phyloP scores from a whole-genome alignment of 2,329 filamentous ascomycete genomes.

The Claviceps spartinae region DNA sequence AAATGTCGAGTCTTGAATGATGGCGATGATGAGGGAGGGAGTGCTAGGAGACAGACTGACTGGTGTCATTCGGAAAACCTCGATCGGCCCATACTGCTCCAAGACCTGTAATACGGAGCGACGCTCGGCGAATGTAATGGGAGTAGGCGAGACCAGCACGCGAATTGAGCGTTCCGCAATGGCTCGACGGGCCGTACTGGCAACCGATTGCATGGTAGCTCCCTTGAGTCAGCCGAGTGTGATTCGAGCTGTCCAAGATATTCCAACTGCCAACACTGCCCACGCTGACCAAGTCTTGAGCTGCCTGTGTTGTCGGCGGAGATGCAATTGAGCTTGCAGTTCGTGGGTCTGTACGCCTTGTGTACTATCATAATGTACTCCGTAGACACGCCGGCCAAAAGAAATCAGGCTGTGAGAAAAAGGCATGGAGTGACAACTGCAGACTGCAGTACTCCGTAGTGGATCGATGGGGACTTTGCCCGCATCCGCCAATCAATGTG shows the following conservation, averaged over 20 bases:
- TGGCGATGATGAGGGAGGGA: neutral
- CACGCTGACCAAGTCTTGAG: too few species aligned
- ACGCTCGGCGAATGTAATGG: slow-evolving; percentile 38
- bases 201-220: slow-evolving; percentile 6
- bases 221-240: neutral
- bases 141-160: slow-evolving; percentile 37
- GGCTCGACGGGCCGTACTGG: slow-evolving; percentile 6
- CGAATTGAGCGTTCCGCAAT: slow-evolving; percentile 29
- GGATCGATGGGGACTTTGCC: neutral
- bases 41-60: slow-evolving; percentile 3
- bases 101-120: slow-evolving; percentile 40
- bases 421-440: neutral
- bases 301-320: too few species aligned
- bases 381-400: too few species aligned
- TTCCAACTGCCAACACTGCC: too few species aligned
- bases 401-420: neutral
- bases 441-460: too few species aligned
- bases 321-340: too few species aligned
- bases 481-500: neutral
- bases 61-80: slow-evolving; percentile 33
- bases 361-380: too few species aligned
- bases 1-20: neutral
- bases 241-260: neutral
- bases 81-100: slow-evolving; percentile 34
- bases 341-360: too few species aligned